Evolutionary conservation across 2,329 filamentous ascomycete species (phyloP).

Genomic region (Purpureocillium takamizusanense): DNA sequence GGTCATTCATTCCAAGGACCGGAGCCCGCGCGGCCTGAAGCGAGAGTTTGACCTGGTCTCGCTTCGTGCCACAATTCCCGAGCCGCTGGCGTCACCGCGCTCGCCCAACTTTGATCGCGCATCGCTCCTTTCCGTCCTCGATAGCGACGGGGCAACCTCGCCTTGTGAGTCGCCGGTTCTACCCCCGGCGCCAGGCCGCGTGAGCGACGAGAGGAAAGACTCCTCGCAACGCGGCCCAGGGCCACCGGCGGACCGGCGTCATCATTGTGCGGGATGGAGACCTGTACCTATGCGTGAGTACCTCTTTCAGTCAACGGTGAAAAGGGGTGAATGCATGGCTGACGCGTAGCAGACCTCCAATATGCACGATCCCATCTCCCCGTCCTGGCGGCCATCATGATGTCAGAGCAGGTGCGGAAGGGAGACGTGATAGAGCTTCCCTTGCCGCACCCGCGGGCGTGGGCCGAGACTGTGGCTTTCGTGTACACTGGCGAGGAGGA

Average conservation of each 20-base stretch:
- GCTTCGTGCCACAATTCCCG: slow-evolving; percentile 36
- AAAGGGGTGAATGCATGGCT: background rate
- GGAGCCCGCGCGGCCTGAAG: slow-evolving; percentile 37
- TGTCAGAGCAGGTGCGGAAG: slow-evolving; percentile 40
- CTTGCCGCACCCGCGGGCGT: slow-evolving; percentile 45
- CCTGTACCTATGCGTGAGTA: slow-evolving; percentile 9
- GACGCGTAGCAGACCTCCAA: slow-evolving; percentile 13
- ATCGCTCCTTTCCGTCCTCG: slow-evolving; percentile 6
- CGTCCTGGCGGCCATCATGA: slow-evolving; percentile 43
- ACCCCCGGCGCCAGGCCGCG: background rate
- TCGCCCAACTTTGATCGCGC: slow-evolving; percentile 9
- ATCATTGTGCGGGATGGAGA: too few species aligned
- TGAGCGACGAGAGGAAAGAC: background rate
- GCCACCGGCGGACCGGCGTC: too few species aligned
- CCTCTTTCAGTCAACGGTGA: background rate
- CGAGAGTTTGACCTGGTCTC: slow-evolving; percentile 41
- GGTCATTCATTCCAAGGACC: slow-evolving; percentile 21
- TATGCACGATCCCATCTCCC: slow-evolving; percentile 34
- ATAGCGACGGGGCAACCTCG: background rate
- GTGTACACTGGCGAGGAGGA: slow-evolving; percentile 43
- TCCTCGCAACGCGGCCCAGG: too few species aligned
- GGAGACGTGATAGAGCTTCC: slow-evolving; percentile 50
- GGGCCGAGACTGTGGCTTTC: slow-evolving; percentile 45
- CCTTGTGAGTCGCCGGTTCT: background rate
- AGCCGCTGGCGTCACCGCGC: slow-evolving; percentile 14